These are phyloP conservation scores for Leccinum rimulosum DNA, from an alignment of 768 basidiomycete genomes.

Conservation along the genomic window DNA sequence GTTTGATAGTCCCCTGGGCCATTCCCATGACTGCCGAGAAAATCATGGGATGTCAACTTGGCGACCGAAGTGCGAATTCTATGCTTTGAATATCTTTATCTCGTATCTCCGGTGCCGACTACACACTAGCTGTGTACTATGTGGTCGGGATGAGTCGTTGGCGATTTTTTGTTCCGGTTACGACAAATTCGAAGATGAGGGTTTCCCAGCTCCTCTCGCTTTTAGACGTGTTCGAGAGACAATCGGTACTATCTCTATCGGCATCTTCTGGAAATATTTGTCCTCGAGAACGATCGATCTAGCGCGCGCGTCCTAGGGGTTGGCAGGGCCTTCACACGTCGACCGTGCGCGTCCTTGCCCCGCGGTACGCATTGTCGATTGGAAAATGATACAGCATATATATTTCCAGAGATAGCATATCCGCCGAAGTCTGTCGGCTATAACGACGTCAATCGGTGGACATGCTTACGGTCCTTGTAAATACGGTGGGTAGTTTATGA, in stretches of 20 bases:
- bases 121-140: not conserved
- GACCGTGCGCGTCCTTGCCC: not conserved
- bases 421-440: not conserved
- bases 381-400: not conserved
- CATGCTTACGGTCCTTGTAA: not conserved
- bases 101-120: not conserved
- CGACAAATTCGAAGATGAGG: not conserved
- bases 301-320: too few species aligned
- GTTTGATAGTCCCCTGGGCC: not conserved
- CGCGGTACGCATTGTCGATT: not conserved
- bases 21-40: not conserved
- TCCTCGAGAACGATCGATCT: not conserved
- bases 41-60: not conserved
- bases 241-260: not conserved
- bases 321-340: not conserved
- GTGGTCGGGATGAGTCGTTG: not conserved
- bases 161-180: not conserved
- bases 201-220: not conserved
- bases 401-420: not conserved
- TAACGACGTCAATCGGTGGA: not conserved
- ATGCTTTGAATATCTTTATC: not conserved
- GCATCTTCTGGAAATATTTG: not conserved
- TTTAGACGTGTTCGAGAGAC: not conserved
- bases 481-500: not conserved
- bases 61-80: not conserved